Evolutionary conservation across 2,329 filamentous ascomycete species (phyloP), one percentile per base, ranked within the genome.

Genomic region (Monilinia fructicola): DNA sequence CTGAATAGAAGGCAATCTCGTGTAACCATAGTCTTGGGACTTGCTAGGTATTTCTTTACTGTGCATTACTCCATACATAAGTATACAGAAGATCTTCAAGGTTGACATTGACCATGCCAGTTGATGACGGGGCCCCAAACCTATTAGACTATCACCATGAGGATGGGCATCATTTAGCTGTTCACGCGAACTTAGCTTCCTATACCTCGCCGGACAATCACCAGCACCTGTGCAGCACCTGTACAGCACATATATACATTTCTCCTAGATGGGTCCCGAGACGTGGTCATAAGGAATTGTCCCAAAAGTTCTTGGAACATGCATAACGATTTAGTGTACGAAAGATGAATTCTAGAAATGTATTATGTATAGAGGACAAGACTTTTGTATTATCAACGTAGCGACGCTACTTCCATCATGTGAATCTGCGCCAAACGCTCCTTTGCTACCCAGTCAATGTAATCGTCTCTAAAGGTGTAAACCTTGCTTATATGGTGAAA

Each of bases 371-470:
- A 42, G n/a, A 54, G 50, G 26, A 54, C 46, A 63, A 54, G 12
- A 63, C 60, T 63, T 63, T 63, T 63, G 48, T 63, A 63, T 63
- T 63, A 63, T 63, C 35, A 26, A 50, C 38, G 44, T 61, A 50
- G 58, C 58, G n/a, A 50, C n/a, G 23, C 60, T 63, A 63, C 60
- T 63, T 61, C 31, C 35, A 59, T 61, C 56, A 53, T 61, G 28
- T 50, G n/a, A 60, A 42, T 28, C 31, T 65, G 54, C 64, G 64
- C 64, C 64, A 60, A 31, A 59, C 28, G 54, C 64, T 65, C 64
- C 64, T 23, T 65, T 65, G 64, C 54, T 59, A 52, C 64, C 64
- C 54, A 65, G 44, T 40, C 44, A 60, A 28, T 65, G 9, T 44
- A 21, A 40, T 64, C 38, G 31, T 23, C 31, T 65, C 26, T 26